These are phyloP conservation scores for Cymbidium sinense DNA, from an alignment of 106 monocot species.

Conservation along the genomic window DNA sequence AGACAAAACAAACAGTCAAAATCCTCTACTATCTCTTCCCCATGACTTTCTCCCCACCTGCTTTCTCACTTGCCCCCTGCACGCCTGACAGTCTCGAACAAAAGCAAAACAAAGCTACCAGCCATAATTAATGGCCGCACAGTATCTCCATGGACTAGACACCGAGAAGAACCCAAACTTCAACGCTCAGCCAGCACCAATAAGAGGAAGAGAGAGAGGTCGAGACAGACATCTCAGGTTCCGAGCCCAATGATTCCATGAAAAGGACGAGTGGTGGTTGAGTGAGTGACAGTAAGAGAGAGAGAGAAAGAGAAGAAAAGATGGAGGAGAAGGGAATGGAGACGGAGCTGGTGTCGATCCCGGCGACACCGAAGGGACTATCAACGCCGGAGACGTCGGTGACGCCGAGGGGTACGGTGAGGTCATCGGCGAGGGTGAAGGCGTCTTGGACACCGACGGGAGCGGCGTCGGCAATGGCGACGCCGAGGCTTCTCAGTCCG, in stretches of 20 bases:
- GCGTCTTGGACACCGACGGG: slow-evolving; percentile 44
- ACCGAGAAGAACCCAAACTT: background rate
- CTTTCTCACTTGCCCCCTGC: background rate
- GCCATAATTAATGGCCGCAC: slow-evolving; percentile 5
- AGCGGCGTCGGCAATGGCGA: slow-evolving; percentile 22
- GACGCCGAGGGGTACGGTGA: slow-evolving; percentile 7
- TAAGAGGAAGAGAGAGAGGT: no score
- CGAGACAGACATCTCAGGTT: no score
- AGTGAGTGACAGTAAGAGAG: background rate
- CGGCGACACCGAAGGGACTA: slow-evolving; percentile 60
- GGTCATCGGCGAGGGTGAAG: slow-evolving; percentile 12
- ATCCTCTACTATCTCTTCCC: background rate
- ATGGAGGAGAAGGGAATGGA: slow-evolving; percentile 28
- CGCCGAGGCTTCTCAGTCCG: slow-evolving; percentile 58
- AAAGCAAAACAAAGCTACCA: background rate
- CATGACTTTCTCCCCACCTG: background rate
- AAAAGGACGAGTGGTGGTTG: no score
- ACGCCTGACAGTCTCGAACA: background rate
- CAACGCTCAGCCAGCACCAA: background rate
- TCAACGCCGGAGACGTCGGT: slow-evolving; percentile 54
- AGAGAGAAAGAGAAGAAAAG: background rate
- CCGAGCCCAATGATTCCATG: no score
- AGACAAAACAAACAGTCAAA: background rate
- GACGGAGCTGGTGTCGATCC: slow-evolving; percentile 82
- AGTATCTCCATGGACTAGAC: background rate